Conservation (phyloP, 2,329 filamentous ascomycete species). For the Neonectria faginata region DNA sequence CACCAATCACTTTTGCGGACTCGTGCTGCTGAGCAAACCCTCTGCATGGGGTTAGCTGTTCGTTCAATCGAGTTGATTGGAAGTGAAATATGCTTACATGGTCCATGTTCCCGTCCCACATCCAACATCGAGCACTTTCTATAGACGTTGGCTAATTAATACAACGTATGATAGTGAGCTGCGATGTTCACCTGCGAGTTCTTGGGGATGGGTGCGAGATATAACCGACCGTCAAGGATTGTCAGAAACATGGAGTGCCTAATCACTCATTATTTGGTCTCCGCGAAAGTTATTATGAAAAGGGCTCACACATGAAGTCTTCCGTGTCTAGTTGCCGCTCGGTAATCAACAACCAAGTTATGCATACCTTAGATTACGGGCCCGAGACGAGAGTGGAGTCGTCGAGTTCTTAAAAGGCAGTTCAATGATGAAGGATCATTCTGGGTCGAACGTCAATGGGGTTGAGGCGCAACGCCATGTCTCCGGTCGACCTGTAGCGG, state of each 20-base stretch:
- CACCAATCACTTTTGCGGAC: slow-evolving; percentile 11
- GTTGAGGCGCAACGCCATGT: not conserved
- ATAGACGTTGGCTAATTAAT: not conserved
- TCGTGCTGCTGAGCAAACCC: slow-evolving; percentile 14
- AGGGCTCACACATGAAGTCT: slow-evolving; percentile 6
- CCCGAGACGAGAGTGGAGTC: not conserved
- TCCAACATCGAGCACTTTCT: slow-evolving; percentile 15
- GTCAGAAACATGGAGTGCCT: slow-evolving; percentile 18
- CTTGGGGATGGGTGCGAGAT: not conserved
- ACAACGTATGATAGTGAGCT: too few relatives aligned
- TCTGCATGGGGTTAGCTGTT: not conserved
- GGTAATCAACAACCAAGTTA: not conserved
- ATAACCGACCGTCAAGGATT: slow-evolving; percentile 6
- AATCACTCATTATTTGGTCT: not conserved
- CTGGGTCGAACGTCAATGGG: not conserved
- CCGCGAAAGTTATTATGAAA: not conserved
- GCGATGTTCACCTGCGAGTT: not conserved
- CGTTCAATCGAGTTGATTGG: not conserved
- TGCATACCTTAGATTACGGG: too few relatives aligned
- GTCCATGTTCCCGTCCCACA: slow-evolving; percentile 16
- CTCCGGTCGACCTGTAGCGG: not conserved
- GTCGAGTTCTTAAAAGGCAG: not conserved
- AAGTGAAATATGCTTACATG: slow-evolving; percentile 3
- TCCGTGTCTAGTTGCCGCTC: slow-evolving; percentile 12
- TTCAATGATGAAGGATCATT: not conserved